A percentile compares a stretch with the other conserved stretches of the same genome.
Evolutionary conservation across 2,329 filamentous ascomycete species (phyloP).

Genomic region (Neophaeococcomyces aloes): DNA sequence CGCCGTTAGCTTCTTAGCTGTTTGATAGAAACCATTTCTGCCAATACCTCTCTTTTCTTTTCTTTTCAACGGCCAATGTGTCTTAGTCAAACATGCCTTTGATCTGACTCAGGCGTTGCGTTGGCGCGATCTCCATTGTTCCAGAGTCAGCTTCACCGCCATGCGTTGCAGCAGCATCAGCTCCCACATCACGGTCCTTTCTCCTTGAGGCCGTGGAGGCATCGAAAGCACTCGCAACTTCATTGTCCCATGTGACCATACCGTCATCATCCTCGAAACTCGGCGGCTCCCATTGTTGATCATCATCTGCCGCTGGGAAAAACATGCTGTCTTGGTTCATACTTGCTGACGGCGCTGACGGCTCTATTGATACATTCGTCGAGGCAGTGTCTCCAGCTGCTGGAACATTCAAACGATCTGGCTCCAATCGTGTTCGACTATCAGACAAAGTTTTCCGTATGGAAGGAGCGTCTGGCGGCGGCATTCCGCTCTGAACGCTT

Average conservation of each 20-base stretch:
- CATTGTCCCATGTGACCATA: conserved; percentile 37
- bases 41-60: too few species aligned
- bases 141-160: conserved; percentile 12
- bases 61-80: too few species aligned
- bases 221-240: conserved; percentile 48
- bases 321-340: conserved; percentile 50
- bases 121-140: conserved; percentile 33
- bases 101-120: conserved; percentile 41
- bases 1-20: too few species aligned
- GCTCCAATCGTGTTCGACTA: neutral
- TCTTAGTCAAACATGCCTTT: conserved; percentile 34
- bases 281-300: conserved; percentile 48
- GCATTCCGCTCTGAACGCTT: conserved; percentile 2
- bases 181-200: conserved; percentile 26
- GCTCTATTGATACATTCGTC: conserved; percentile 2
- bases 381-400: too few species aligned
- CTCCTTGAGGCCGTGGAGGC: conserved; percentile 25
- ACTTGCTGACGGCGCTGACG: conserved; percentile 31
- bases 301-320: conserved; percentile 47
- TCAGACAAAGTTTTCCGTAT: neutral
- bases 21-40: too few species aligned
- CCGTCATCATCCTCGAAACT: conserved; percentile 43
- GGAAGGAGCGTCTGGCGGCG: neutral
- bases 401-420: too few species aligned
- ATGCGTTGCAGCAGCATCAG: conserved; percentile 22